Percentiles rank a stretch among this genome's conserved stretches.
Evolutionary conservation across 441 rosid genomes (phyloP).

Genomic region (Manihot esculenta): DNA sequence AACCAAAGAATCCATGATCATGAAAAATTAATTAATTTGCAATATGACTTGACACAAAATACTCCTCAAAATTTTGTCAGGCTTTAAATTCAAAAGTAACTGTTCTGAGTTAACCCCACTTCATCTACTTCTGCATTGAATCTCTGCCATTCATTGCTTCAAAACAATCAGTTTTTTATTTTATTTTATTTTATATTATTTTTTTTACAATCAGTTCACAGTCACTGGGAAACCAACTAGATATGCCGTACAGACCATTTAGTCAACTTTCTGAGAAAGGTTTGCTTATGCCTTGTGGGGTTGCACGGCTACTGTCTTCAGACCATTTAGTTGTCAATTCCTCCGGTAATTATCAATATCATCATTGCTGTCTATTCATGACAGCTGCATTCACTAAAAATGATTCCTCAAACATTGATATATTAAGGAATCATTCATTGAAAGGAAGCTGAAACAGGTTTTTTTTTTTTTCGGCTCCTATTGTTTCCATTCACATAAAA

Average conservation of each 20-base stretch:
- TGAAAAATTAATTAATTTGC: neutral
- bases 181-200: too few species aligned
- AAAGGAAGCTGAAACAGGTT: neutral
- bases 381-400: conserved; percentile 28
- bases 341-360: conserved; percentile 14
- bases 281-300: conserved; percentile 9
- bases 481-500: too few species aligned
- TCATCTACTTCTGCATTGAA: neutral
- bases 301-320: neutral
- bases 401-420: conserved; percentile 24
- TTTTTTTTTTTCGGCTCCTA: too few species aligned
- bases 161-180: too few species aligned
- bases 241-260: neutral
- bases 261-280: conserved; percentile 2
- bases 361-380: conserved; percentile 26
- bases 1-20: neutral
- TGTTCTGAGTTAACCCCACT: neutral
- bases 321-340: conserved; percentile 7
- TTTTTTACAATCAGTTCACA: neutral
- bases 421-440: conserved; percentile 14
- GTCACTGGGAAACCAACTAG: neutral
- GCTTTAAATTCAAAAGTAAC: too few species aligned
- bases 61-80: neutral
- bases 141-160: neutral
- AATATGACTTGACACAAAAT: neutral